Percentiles rank a stretch among this genome's conserved stretches.
phyloP scores from a whole-genome alignment of 768 basidiomycete species.

The Lactarius tabidus region DNA sequence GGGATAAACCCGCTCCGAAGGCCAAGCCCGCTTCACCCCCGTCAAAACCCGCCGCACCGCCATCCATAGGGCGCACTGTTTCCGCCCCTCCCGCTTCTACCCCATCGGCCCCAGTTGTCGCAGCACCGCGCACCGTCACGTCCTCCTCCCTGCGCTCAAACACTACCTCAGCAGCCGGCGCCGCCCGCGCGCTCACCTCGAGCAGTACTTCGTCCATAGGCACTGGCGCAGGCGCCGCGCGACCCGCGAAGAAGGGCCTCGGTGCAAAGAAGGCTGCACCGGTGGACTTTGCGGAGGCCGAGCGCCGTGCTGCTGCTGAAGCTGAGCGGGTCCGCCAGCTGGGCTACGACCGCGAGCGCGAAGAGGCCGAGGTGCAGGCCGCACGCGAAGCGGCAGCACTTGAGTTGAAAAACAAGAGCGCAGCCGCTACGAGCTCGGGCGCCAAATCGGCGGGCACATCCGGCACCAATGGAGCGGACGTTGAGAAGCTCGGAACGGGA shows the following conservation, averaged over 20 bases:
- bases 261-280: conserved; percentile 84
- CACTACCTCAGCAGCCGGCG: conserved; percentile 40
- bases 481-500: conserved; percentile 60
- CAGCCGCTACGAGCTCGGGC: conserved; percentile 34
- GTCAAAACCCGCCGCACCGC: conserved; percentile 15
- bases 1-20: conserved; percentile 73
- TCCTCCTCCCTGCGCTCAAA: conserved; percentile 57
- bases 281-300: conserved; percentile 93
- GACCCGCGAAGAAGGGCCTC: conserved; percentile 68
- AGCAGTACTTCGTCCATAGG: conserved; percentile 31
- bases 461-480: conserved; percentile 44
- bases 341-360: conserved; percentile 83
- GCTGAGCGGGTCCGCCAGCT: conserved; percentile 89
- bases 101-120: conserved; percentile 32
- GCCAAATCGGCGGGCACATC: conserved; percentile 31
- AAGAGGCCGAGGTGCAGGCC: conserved; percentile 78
- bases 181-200: conserved; percentile 42
- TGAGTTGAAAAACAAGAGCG: conserved; percentile 34
- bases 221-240: conserved; percentile 41
- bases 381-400: conserved; percentile 56
- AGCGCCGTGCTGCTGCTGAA: conserved; percentile 85
- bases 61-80: conserved; percentile 17
- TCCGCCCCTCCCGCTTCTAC: conserved; percentile 13
- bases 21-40: conserved; percentile 32
- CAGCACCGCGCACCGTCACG: conserved; percentile 58